Base-by-base conservation (phyloP, 495 filamentous ascomycete species). In the Terfezia boudieri region DNA sequence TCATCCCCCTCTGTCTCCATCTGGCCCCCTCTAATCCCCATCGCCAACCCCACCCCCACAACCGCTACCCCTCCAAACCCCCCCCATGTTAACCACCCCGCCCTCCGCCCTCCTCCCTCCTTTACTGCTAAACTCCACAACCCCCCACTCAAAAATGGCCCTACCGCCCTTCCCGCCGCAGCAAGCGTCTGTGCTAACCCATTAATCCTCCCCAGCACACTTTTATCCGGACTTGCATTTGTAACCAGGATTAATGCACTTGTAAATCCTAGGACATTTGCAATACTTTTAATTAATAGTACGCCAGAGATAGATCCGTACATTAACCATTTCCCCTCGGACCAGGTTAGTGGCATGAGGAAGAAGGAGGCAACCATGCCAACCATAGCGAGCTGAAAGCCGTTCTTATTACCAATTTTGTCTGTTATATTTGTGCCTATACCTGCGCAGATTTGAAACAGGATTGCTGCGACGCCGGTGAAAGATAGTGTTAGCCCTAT, bases 141-240 rank as follows among this genome's bases (percentile, higher is more conserved):
- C 2, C 78, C 77, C 1, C 90, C 90, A 0, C 84, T 85, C 4
- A 94, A 68, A 64, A 96, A 87, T 0, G 90, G 90, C 0, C 90
- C 92, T 0, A 84, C 73, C 36, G 89, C 85, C 51, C 90, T 78
- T 22, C 90, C 90, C 1, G 83, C 89, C 0, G 92, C 90, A 8
- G 86, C 90, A 2, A 98, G 76, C 0, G 86, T 92, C 67, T 98
- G 90, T 4, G 90, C 90, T 17, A 98, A 78, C 35, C 90, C 90
- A 58, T 96, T 94, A 35, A 98, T 70, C 1, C 83, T 88, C 10
- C 90, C 90, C 0, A 98, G 73, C 4, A 86, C 86, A 17, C 81
- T 80, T 64, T 93, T 76, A 37, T 86, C 84, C 0, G 84, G 86
- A 2, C 85, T 84, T 2, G 84, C 86, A 62, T 98, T 98, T 23